phyloP scores from a whole-genome alignment of 1,284 basidiomycete species.

The Clitocybe nebularis region DNA sequence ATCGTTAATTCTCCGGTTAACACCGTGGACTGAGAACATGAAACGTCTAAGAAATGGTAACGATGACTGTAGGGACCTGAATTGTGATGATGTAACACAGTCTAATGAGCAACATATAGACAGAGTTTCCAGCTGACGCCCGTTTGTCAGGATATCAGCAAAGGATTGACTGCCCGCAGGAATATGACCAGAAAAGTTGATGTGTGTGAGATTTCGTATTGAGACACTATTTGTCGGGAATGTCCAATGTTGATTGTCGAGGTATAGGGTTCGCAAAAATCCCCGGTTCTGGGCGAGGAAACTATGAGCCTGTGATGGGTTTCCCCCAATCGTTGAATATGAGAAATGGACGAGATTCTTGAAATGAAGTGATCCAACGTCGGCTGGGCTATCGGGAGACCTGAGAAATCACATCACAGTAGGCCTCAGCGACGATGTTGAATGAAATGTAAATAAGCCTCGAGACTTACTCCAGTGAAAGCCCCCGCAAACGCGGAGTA shows the following conservation, averaged over 20 bases:
- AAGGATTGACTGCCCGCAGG: conserved; percentile 47
- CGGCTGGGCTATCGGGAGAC: conserved; percentile 45
- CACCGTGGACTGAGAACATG: conserved; percentile 43
- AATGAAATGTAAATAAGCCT: conserved; percentile 2
- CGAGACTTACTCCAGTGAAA: conserved; percentile 48
- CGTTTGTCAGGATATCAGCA: conserved; percentile 53
- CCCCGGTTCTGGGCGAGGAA: conserved; percentile 53
- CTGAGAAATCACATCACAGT: no score
- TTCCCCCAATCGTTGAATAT: conserved; percentile 40
- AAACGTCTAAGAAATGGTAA: conserved; percentile 65
- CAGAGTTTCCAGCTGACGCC: conserved; percentile 59
- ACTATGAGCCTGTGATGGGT: conserved; percentile 34
- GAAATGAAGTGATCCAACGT: conserved; percentile 53
- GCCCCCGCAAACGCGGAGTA: conserved; percentile 47
- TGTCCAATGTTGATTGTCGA: conserved; percentile 53
- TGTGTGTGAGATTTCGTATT: conserved; percentile 58
- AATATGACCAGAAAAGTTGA: conserved; percentile 58
- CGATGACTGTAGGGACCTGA: conserved; percentile 33
- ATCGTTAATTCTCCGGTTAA: conserved; percentile 47
- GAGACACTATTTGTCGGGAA: conserved; percentile 52
- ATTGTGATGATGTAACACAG: conserved; percentile 43
- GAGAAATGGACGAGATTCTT: conserved; percentile 57
- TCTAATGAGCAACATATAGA: conserved; percentile 51
- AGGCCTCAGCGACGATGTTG: not conserved
- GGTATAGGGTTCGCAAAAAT: conserved; percentile 49